Conservation (phyloP, 495 filamentous ascomycete genomes). For the Penicillium waksmanii region DNA sequence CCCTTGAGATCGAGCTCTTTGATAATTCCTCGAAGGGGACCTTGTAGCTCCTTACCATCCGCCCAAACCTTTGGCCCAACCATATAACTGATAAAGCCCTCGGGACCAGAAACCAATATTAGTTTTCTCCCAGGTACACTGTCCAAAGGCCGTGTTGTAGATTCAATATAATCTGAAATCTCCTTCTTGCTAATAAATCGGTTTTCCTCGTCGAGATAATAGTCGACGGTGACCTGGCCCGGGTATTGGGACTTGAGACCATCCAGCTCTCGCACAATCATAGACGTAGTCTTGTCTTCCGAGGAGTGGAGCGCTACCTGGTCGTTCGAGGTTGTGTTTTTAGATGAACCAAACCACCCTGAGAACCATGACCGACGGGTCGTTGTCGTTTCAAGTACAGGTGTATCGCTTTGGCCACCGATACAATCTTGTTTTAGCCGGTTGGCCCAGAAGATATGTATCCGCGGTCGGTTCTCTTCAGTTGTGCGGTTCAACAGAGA, state of each 20-base stretch:
- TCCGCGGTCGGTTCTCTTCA: conserved; percentile 34
- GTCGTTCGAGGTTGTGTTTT: background rate
- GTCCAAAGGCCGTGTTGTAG: conserved; percentile 19
- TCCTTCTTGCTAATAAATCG: conserved; percentile 59
- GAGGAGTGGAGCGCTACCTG: background rate
- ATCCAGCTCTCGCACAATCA: conserved; percentile 66
- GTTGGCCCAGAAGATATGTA: conserved; percentile 73
- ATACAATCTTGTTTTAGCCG: conserved; percentile 60
- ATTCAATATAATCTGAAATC: conserved; percentile 42
- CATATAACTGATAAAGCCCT: conserved; percentile 81
- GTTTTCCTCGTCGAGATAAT: conserved; percentile 79
- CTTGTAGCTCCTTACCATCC: conserved; percentile 72
- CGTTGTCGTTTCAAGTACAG: conserved; percentile 12
- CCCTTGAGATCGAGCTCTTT: conserved; percentile 53
- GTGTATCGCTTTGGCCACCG: conserved; percentile 45
- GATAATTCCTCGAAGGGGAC: conserved; percentile 60
- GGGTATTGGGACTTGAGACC: conserved; percentile 58
- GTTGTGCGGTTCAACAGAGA: conserved; percentile 50
- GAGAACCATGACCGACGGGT: conserved; percentile 38
- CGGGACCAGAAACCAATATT: conserved; percentile 82
- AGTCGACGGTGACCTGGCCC: conserved; percentile 62
- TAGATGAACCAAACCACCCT: conserved; percentile 29
- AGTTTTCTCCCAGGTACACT: conserved; percentile 52
- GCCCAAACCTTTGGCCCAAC: conserved; percentile 78
- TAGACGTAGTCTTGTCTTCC: conserved; percentile 20